These are phyloP conservation scores for Phyllachora maydis DNA, from an alignment of 2,329 filamentous ascomycete genomes.

Conservation along the genomic window DNA sequence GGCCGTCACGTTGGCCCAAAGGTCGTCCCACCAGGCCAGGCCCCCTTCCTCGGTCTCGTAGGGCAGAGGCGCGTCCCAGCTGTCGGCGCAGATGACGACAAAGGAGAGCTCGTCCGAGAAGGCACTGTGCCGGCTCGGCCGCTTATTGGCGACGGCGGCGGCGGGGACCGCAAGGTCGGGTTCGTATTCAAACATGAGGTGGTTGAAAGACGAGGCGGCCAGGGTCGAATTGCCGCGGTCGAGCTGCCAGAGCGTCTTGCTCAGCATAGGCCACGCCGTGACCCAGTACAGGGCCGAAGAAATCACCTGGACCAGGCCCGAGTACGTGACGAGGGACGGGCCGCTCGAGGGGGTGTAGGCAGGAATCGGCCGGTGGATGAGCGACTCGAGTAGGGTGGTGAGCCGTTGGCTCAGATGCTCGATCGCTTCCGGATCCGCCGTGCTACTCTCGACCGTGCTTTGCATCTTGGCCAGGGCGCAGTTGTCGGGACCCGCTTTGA, in stretches of 20 bases:
- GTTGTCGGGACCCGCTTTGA: constrained; percentile 21
- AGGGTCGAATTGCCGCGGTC: constrained; percentile 22
- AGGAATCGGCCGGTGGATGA: constrained; percentile 15
- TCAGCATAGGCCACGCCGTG: constrained; percentile 17
- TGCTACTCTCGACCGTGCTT: constrained; percentile 10
- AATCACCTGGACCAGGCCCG: constrained; percentile 15
- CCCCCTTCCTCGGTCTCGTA: constrained; percentile 12
- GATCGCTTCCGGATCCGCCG: constrained; percentile 13
- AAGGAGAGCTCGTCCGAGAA: constrained; percentile 17
- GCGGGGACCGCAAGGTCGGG: constrained; percentile 12
- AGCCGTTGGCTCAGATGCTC: too few relatives aligned
- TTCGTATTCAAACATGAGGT: constrained; percentile 19
- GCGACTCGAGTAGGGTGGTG: constrained; percentile 13
- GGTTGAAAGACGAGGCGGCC: constrained; percentile 16
- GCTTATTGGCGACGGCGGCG: constrained; percentile 7
- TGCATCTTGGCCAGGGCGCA: constrained; percentile 19
- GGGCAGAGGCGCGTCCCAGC: constrained; percentile 19
- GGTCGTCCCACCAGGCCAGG: constrained; percentile 21
- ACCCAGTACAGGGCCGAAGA: constrained; percentile 22
- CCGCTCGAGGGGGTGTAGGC: constrained; percentile 17
- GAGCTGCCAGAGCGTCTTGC: constrained; percentile 19
- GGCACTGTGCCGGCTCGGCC: too few relatives aligned
- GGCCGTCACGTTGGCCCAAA: constrained; percentile 25
- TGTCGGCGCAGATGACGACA: constrained; percentile 23
- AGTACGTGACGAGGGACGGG: constrained; percentile 23